phyloP scores from a whole-genome alignment of 225 moss, liverwort and hornwort genomes.

The Sphagnum tenellum region DNA sequence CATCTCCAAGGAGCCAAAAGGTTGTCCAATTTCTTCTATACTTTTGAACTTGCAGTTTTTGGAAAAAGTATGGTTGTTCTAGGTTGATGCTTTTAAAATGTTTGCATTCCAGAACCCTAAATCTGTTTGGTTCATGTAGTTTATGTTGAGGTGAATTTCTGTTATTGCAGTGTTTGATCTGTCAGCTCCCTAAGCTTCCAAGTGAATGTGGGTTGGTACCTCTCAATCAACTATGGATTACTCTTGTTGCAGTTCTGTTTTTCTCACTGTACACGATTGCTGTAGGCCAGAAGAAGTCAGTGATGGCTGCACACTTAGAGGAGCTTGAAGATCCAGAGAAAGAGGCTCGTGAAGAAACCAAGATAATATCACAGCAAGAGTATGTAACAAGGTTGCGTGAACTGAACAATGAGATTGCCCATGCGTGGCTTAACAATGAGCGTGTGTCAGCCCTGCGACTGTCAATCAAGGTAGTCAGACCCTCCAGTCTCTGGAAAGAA shows the following conservation, averaged over 20 bases:
- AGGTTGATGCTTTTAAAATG: no score
- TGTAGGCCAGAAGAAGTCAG: conserved; percentile 75
- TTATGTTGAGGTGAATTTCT: no score
- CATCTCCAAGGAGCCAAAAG: conserved; percentile 89
- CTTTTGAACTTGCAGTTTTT: no score
- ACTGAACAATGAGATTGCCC: conserved; percentile 88
- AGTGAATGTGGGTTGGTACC: no score
- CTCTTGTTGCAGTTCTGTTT: no score
- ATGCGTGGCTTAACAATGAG: conserved; percentile 93
- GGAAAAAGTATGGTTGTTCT: no score
- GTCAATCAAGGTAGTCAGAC: conserved; percentile 60
- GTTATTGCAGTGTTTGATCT: no score
- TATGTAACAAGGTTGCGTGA: conserved; percentile 88
- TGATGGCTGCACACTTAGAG: conserved; percentile 79
- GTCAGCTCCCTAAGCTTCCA: no score
- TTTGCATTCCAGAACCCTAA: no score
- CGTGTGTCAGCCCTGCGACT: conserved; percentile 92
- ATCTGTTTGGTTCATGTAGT: no score
- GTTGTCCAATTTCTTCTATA: conserved; percentile 12
- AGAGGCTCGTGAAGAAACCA: conserved; percentile 68
- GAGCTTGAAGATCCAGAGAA: conserved; percentile 86
- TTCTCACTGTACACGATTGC: neutral
- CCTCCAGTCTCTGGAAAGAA: neutral
- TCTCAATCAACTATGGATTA: no score
- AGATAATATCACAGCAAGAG: conserved; percentile 94